Base-by-base conservation (phyloP, 2,329 filamentous ascomycete genomes). In the Venturia carpophila region DNA sequence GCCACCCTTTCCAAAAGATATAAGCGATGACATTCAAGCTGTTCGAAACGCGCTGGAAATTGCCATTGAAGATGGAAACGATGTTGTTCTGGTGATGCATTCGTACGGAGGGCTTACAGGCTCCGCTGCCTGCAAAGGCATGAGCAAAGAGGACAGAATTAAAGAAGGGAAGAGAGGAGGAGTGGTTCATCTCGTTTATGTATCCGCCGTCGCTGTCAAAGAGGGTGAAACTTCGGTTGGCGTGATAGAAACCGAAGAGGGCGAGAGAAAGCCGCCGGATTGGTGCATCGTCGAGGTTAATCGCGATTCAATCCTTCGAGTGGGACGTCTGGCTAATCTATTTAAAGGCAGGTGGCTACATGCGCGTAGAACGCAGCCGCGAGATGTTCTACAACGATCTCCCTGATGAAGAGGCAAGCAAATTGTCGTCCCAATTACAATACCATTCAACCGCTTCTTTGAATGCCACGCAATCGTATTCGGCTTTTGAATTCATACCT, bases 311-410 rank as follows among this genome's bases (percentile, higher is more conserved):
- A 60, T 78, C 80, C 5, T 80, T 45, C 80, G 78, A 3, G 68
- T 81, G 7, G 73, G 11, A 39, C 79, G 63, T 70, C 79, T 49
- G 77, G 81, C n/a, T n/a, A 10, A 76, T 77, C 17, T 77, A 79
- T 1, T 79, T n/a, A 79, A 67, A 74, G 1, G 79, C 73, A 0
- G 80, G 79, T 3, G 77, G 74, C 49, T 77, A 76, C 0, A 75
- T 75, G 0, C 64, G 83, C 4, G 70, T 74, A 19, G 69, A 66
- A 27, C 68, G 76, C 21, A 70, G 78, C 0, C 68, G 74, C 7
- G 71, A 80, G 6, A 67, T 82, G 1, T 79, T 83, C 65, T 84
- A 83, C 66, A 79, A 83, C 67, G 81, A 84, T 69, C 66, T n/a
- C 83, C 73, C 79, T 0, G 69, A 67, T 0, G 75, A 78, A 0